Conservation (phyloP, 1,284 basidiomycete species). For the Chalciporus piperatoides region DNA sequence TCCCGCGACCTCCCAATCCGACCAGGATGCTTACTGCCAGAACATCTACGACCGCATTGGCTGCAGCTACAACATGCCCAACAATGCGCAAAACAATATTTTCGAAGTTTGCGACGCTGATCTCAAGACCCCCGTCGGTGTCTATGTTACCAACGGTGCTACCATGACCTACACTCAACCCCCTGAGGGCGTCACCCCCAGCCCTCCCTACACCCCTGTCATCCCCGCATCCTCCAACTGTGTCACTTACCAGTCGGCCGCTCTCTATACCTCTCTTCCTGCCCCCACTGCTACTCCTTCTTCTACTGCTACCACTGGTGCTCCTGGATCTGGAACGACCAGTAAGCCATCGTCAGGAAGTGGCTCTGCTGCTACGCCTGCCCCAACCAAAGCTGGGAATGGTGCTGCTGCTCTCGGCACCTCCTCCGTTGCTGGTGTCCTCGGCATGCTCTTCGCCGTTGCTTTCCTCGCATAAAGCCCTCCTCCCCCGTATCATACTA, state of each 20-base stretch:
- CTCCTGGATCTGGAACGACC: constrained; percentile 7
- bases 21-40: constrained; percentile 48
- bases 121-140: constrained; percentile 36
- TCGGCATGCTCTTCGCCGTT: constrained; percentile 46
- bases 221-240: constrained; percentile 66
- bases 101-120: constrained; percentile 66
- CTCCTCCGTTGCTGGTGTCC: constrained; percentile 38
- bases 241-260: constrained; percentile 37
- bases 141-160: constrained; percentile 19
- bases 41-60: constrained; percentile 65
- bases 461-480: constrained; percentile 41
- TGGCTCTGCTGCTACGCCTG: constrained; percentile 21
- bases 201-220: constrained; percentile 52
- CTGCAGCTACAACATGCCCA: constrained; percentile 67
- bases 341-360: constrained; percentile 19
- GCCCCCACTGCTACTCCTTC: constrained; percentile 14
- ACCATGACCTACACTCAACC: constrained; percentile 29
- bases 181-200: constrained; percentile 30
- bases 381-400: constrained; percentile 23
- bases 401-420: constrained; percentile 37
- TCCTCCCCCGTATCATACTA: no score
- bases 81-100: constrained; percentile 47
- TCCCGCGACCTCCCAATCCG: constrained; percentile 43
- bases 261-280: constrained; percentile 13
- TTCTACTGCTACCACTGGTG: constrained; percentile 17